Evolutionary conservation across 352 stramenopile species (phyloP), one percentile per base, ranked within the genome.

Genomic region (Phytophthora ohioensis): DNA sequence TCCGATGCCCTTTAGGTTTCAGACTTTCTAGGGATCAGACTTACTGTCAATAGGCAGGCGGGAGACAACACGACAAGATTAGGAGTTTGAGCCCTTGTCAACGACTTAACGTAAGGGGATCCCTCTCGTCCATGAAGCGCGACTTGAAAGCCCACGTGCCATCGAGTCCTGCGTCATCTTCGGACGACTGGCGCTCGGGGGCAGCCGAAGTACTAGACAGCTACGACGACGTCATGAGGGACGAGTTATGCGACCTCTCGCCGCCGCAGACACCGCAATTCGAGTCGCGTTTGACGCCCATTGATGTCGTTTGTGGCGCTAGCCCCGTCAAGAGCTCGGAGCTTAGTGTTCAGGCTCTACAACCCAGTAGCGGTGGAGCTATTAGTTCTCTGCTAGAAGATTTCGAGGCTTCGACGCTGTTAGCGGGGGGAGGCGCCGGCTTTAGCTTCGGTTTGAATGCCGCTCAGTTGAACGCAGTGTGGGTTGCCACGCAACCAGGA

Each of bases 191-290:
- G 46, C 13, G 32, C 1, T 60, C 54, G 4, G 63, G 38, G 1
- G 35, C 64, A 17, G 42, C 42, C 6, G 42, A 42, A 13, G 15
- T 72, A 7, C 48, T 71, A 15, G 63, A 71, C 43, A 69, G 13
- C 42, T 52, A 51, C 30, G 62, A 64, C 32, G 57, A 66, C 11
- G 49, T 62, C 27, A 57, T 67, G 49, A 62, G 64, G 64, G 56
- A 67, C 48, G 64, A 64, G 41, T 48, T 71, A 8, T 13, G 32
- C 11, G 49, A 57, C 17, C 48, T 67, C 49, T 59, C 64, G 15
- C 39, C 36, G 5, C 47, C 36, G 3, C 58, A 27, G 21, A 21
- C 47, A 8, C 17, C 34, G 36, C 43, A 12, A 31, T 39, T 35
- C 5, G 17, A 45, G 51, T 64, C 49, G 8, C 35, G 48, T 27